Evolutionary conservation across 148 eudicot species (phyloP).

Genomic region (Simmondsia chinensis): DNA sequence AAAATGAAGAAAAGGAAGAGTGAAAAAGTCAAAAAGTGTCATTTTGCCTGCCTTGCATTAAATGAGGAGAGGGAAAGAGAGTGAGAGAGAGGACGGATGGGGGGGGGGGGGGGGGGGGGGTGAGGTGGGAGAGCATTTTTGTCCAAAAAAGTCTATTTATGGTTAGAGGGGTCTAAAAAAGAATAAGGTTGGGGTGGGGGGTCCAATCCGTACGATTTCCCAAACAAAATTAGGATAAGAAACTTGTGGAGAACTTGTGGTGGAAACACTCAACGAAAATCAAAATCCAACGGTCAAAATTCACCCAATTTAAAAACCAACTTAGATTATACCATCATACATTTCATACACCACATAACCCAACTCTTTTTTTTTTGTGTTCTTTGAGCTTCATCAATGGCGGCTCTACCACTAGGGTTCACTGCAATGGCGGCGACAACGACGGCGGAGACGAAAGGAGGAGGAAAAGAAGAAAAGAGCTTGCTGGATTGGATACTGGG

Average conservation of each 20-base stretch:
- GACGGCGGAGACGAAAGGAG: constrained; percentile 16
- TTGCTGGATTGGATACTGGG: constrained; percentile 18
- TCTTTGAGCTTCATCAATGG: constrained; percentile 2
- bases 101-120: constrained; percentile 7
- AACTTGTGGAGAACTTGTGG: constrained; percentile 17
- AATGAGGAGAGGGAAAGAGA: not conserved
- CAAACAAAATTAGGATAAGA: constrained; percentile 7
- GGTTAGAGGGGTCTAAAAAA: too few relatives aligned
- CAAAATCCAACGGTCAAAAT: constrained; percentile 8
- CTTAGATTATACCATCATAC: constrained; percentile 14
- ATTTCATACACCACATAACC: not conserved
- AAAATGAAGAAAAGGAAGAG: too few relatives aligned
- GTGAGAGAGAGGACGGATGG: not conserved
- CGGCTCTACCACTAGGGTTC: constrained; percentile 9
- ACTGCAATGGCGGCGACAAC: constrained; percentile 14
- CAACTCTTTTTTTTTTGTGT: not conserved
- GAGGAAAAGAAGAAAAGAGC: constrained; percentile 19
- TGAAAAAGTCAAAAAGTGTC: too few relatives aligned
- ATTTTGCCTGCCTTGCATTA: too few relatives aligned
- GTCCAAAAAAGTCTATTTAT: too few relatives aligned
- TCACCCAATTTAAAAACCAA: constrained; percentile 4
- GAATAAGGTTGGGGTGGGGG: too few relatives aligned
- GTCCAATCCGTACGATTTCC: too few relatives aligned
- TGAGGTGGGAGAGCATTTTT: too few relatives aligned
- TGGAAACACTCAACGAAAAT: constrained; percentile 16